These are phyloP conservation scores for Spiromastix sp. DNA, from an alignment of 2,329 filamentous ascomycete genomes.

Conservation along the genomic window DNA sequence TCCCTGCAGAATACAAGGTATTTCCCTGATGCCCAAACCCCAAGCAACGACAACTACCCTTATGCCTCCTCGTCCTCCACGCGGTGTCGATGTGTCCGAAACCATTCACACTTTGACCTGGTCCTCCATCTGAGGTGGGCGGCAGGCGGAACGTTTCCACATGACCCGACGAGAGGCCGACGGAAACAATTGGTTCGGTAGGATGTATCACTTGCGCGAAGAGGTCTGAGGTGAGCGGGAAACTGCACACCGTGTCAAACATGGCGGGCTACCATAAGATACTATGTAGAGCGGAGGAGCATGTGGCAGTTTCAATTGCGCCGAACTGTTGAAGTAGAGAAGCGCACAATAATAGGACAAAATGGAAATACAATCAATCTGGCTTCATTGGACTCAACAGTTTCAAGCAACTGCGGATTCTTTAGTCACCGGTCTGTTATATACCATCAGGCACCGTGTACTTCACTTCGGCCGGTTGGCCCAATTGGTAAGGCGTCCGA, in stretches of 20 bases:
- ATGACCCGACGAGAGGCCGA: conserved; percentile 75
- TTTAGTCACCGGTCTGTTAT: background rate
- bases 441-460: no score
- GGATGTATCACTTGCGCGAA: conserved; percentile 86
- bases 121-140: conserved; percentile 41
- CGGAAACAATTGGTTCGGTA: conserved; percentile 68
- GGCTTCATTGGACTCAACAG: no score
- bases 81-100: conserved; percentile 67
- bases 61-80: conserved; percentile 84
- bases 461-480: no score
- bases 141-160: conserved; percentile 74
- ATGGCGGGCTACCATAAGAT: conserved; percentile 40
- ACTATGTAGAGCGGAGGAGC: conserved; percentile 30
- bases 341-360: no score
- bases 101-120: conserved; percentile 46
- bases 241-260: conserved; percentile 86
- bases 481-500: no score
- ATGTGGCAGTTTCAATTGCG: conserved; percentile 28
- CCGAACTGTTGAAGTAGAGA: background rate
- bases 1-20: conserved; percentile 51
- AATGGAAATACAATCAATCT: no score
- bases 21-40: conserved; percentile 70
- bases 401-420: background rate
- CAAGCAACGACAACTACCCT: conserved; percentile 80
- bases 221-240: conserved; percentile 75